Percentiles rank a stretch among this genome's conserved stretches.
phyloP scores from a whole-genome alignment of 352 stramenopile species.

The Aphanomyces astaci region DNA sequence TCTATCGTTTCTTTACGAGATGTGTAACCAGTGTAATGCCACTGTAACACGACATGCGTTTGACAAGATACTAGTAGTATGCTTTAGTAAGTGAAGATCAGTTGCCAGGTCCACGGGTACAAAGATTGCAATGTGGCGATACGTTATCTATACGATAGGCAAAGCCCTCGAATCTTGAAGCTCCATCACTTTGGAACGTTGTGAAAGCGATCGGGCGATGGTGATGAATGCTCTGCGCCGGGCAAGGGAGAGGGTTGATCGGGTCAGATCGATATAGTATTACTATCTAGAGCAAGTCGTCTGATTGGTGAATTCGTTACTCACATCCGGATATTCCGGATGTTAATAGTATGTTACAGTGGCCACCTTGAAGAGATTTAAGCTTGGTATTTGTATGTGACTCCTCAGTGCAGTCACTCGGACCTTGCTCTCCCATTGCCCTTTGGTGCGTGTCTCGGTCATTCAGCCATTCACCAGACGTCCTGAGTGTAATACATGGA shows the following conservation, averaged over 20 bases:
- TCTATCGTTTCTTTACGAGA: slow-evolving; percentile 11
- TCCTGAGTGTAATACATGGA: slow-evolving; percentile 18
- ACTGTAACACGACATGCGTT: background rate
- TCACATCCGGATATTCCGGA: slow-evolving; percentile 17
- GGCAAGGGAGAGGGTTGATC: no score
- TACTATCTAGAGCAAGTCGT: background rate
- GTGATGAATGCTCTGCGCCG: no score
- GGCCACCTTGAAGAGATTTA: background rate
- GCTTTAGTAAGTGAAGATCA: background rate
- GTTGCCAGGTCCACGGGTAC: no score
- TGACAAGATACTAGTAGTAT: background rate
- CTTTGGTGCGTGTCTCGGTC: background rate
- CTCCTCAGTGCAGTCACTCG: background rate
- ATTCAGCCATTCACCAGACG: slow-evolving; percentile 17
- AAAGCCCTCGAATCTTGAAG: no score
- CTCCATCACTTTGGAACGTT: no score
- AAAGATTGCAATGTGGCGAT: no score
- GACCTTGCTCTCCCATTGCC: slow-evolving; percentile 3
- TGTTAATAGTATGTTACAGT: background rate
- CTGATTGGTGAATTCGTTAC: background rate
- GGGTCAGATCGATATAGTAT: no score
- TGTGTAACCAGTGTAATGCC: slow-evolving; percentile 5
- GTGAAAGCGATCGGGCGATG: no score
- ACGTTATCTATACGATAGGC: no score
- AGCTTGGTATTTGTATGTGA: slow-evolving; percentile 2